Evolutionary conservation across 768 basidiomycete species (phyloP), one percentile per base, ranked within the genome.

Genomic region (Leucocoprinus birnbaumii): DNA sequence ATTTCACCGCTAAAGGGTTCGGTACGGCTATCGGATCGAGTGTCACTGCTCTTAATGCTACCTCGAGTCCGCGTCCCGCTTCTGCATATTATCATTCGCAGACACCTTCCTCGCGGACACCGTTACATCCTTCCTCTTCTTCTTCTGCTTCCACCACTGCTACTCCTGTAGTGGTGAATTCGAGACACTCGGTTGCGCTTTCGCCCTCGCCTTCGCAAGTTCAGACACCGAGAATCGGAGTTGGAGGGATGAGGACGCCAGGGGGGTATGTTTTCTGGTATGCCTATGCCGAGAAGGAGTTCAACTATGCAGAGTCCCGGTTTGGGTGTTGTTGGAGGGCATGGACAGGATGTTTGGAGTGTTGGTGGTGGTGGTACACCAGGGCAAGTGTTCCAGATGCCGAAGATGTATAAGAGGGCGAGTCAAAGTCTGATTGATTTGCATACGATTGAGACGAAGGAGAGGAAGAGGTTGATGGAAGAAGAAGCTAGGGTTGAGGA

Each of bases 381-480:
- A 25, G 52, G 44, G n/a, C 34, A 34, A 19, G 52, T 8, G 56
- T 51, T 48, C 59, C 50, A 53, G 27, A 61, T 61, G 31, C 80
- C 83, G 4, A 70, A 71, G 46, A 74, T 87, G 63, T 82, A 82
- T 63, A 82, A 80, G 51, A 79, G 76, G 37, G 78, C 79, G 0
- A 88, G 87, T 48, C 76, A 69, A 61, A 89, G 87, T 63, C 79
- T 88, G 78, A 66, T 86, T 49, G 79, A 89, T 63, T 67, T 89
- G 26, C 63, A 70, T 60, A 60, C 67, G 48, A 49, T 68, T 7
- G 67, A 61, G 62, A 68, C 62, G 56, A 64, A 65, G 58, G 71
- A 49, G 22, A 48, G 24, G 41, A 55, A 25, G 31, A 43, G 41
- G 41, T 18, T 40, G 38, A 48, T 55, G 54, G 54, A 55, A n/a